Evolutionary conservation across 2,329 filamentous ascomycete species (phyloP), one percentile per base, ranked within the genome.

Genomic region (Westerdykella aurantiaca): DNA sequence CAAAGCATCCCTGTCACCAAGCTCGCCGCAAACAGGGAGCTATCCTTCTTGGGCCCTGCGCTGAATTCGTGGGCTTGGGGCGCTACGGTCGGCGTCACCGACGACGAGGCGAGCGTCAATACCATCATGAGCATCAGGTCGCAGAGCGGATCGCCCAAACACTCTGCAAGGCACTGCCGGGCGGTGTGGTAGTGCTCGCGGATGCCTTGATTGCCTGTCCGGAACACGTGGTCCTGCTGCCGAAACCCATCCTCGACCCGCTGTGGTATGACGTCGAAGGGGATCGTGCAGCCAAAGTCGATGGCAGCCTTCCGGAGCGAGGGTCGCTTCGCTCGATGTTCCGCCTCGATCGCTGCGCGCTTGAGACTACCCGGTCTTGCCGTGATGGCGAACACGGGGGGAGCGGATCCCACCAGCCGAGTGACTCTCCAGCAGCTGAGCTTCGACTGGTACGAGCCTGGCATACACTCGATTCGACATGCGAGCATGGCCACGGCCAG

Each of bases 101-200:
- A 41, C 18, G 23, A 41, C 13, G 38, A 41, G 12, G 38, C 38
- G 16, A 41, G 38, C 38, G 38, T 41, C 18, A 41, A 41, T 16
- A 41, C 38, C 23, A 41, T 41, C 23, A 41, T 41, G 17, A 41
- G 29, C 38, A 41, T 41, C 29, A 41, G 13, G 21, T 41, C 38
- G 23, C 23, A 41, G 38, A 41, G 22, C 14, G 38, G 38, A 21
- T 41, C 38, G 38, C 38, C 38, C 21, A 41, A 21, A 31, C 38
- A 41, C 34, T 41, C 23, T 33, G 34, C 29, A 12, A 41, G 34
- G 29, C 23, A 41, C 29, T 41, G 23, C 18, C 38, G 38, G 18
- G 38, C 23, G 25, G 34, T 31, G 31, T 41, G 38, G 23, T 41
- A 41, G 34, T 41, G 13, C 18, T 29, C 25, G 13, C n/a, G 34